Base-by-base conservation (phyloP, 768 basidiomycete genomes). In the Lactarius akahatsu region DNA sequence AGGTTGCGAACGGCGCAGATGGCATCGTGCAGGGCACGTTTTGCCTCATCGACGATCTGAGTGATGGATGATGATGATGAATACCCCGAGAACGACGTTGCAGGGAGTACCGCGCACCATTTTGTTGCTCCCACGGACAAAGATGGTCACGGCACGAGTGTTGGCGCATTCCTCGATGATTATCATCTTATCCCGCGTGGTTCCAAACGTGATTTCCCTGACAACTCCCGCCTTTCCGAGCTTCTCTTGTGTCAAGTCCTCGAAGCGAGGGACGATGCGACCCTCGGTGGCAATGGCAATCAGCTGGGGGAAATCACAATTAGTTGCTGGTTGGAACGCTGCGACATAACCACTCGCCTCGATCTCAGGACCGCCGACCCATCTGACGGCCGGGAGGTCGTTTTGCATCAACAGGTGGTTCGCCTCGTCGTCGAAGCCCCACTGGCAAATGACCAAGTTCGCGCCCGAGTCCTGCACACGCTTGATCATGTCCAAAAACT, bases 341-440 rank as follows among this genome's bases (percentile, higher is more conserved):
- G 18, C 4, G 4, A 15, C 36, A 60, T 72, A 30, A 41, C 18
- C 4, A 69, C 74, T 15, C 61, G 95, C 94, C 88, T 99, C 97
- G 69, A 99, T 99, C 76, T 99, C 97, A 4, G 97, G 97, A 28
- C 97, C 97, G 67, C 97, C 97, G 63, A 99, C 97, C 97, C 97
- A 98, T 75, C 97, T 85, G 36, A 98, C 96, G 34, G 97, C 92
- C 52, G 97, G 97, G 41, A 99, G 82, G 16, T 96, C 93, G 72
- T 98, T 98, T 81, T 97, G 95, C 93, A 98, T 94, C 70, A 99
- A 78, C 72, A 98, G 71, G 76, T 98, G 97, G 75, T 99, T 99
- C 54, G 97, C 97, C 79, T 99, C 97, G 74, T 99, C 97, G 75
- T 99, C 97, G 74, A 99, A 99, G 67, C 97, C 97, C 97, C 97